Conservation (phyloP, 441 rosid genomes). For the Eruca vesicaria region DNA sequence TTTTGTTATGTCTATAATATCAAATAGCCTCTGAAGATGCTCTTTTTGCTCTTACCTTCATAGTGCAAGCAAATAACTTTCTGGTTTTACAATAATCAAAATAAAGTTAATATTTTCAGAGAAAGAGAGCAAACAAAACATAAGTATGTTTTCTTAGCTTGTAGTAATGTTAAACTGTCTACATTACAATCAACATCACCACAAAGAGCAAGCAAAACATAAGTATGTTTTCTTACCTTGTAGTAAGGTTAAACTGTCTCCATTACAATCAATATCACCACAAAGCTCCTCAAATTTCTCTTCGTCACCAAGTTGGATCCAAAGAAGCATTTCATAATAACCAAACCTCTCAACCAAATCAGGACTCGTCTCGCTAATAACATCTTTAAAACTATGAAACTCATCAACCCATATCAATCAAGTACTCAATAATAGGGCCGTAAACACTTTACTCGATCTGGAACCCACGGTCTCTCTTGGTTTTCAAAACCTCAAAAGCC, state of each 20-base stretch:
- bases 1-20: constrained; percentile 50
- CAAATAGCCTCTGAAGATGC: constrained; percentile 55
- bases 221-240: too few species aligned
- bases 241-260: too few species aligned
- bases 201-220: too few species aligned
- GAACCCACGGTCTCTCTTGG: constrained; percentile 68
- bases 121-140: neutral
- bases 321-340: constrained; percentile 78
- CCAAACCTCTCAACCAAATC: constrained; percentile 49
- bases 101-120: neutral
- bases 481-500: constrained; percentile 42
- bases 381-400: constrained; percentile 41
- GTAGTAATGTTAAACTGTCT: constrained; percentile 35
- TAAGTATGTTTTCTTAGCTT: constrained; percentile 40
- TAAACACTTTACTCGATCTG: constrained; percentile 51
- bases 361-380: constrained; percentile 40
- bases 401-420: constrained; percentile 59
- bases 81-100: constrained; percentile 39
- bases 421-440: constrained; percentile 58
- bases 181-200: too few species aligned
- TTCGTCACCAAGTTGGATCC: constrained; percentile 43
- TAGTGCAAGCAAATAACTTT: constrained; percentile 64
- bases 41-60: constrained; percentile 50
- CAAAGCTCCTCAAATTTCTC: constrained; percentile 61
- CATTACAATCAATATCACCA: constrained; percentile 24